Evolutionary conservation across 2,329 filamentous ascomycete genomes (phyloP).

Genomic region (Pyrenochaeta sp.): DNA sequence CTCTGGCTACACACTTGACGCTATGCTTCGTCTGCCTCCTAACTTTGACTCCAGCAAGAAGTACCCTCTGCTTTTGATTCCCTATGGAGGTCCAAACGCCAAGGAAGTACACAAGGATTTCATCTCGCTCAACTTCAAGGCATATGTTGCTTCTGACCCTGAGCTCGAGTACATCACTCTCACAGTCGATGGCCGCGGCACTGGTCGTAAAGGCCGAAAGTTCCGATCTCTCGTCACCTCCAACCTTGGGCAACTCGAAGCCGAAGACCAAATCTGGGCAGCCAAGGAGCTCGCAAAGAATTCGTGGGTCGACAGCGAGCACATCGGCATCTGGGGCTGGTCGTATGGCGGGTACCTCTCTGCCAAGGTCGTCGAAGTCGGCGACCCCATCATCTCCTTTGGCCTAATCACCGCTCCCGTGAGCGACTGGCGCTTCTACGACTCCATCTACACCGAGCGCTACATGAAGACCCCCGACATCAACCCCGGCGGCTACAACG

Average conservation of each 20-base stretch:
- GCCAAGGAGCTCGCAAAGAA: conserved; percentile 63
- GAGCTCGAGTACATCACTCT: conserved; percentile 73
- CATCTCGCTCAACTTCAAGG: conserved; percentile 63
- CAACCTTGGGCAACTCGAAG: conserved; percentile 69
- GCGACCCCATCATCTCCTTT: conserved; percentile 67
- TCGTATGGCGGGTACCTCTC: conserved; percentile 72
- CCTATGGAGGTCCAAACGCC: conserved; percentile 72
- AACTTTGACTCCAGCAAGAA: conserved; percentile 69
- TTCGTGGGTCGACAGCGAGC: conserved; percentile 63
- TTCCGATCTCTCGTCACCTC: conserved; percentile 67
- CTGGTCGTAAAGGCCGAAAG: conserved; percentile 67
- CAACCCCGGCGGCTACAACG: conserved; percentile 68
- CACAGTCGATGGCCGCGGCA: conserved; percentile 73
- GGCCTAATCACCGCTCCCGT: conserved; percentile 72
- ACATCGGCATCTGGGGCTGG: conserved; percentile 74
- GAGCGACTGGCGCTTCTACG: conserved; percentile 74
- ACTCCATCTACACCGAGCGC: conserved; percentile 74
- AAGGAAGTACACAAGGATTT: conserved; percentile 68
- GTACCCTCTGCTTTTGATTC: conserved; percentile 72
- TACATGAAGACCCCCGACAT: conserved; percentile 71
- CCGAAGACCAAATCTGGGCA: conserved; percentile 72
- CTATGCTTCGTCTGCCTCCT: conserved; percentile 70
- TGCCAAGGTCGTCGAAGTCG: conserved; percentile 69
- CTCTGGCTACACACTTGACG: conserved; percentile 67
- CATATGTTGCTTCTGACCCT: conserved; percentile 71